Conservation (phyloP, 2,329 filamentous ascomycete species). For the Pseudodiploospora longispora region DNA sequence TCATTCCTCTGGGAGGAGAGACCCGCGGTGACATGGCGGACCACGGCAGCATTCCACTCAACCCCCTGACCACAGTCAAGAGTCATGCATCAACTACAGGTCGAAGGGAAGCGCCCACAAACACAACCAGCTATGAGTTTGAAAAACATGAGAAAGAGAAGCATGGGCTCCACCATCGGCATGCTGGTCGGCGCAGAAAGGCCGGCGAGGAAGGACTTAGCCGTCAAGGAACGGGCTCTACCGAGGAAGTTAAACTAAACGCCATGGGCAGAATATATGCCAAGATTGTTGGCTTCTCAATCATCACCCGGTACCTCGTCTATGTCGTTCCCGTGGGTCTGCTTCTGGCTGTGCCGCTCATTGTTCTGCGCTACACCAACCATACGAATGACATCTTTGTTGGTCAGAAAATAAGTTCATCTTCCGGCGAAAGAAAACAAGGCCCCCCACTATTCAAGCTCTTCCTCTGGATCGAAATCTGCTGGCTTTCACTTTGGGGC, state of each 20-base stretch:
- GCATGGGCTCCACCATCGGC: slow-evolving; percentile 26
- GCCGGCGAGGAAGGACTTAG: slow-evolving; percentile 29
- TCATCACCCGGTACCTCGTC: slow-evolving; percentile 58
- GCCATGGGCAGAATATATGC: slow-evolving; percentile 58
- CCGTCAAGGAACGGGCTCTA: slow-evolving; percentile 34
- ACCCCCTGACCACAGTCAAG: slow-evolving; percentile 45
- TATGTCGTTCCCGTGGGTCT: slow-evolving; percentile 58
- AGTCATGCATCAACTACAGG: slow-evolving; percentile 49
- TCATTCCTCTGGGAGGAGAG: slow-evolving; percentile 33
- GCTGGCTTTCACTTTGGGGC: slow-evolving; percentile 60
- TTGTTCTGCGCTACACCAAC: slow-evolving; percentile 42
- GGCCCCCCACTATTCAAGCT: slow-evolving; percentile 50
- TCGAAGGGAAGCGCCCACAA: slow-evolving; percentile 36
- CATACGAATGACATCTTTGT: slow-evolving; percentile 29
- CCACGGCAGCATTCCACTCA: slow-evolving; percentile 32
- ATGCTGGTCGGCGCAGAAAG: slow-evolving; percentile 42
- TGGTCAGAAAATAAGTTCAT: slow-evolving; percentile 19
- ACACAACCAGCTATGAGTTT: slow-evolving; percentile 26
- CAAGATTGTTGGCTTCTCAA: slow-evolving; percentile 55
- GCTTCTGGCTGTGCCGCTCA: slow-evolving; percentile 53
- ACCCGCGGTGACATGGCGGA: slow-evolving; percentile 24
- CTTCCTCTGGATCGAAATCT: slow-evolving; percentile 61
- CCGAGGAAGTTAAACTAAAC: slow-evolving; percentile 50
- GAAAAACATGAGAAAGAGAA: slow-evolving; percentile 36
- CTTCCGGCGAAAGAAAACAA: background rate